Evolutionary conservation across 1,139 yeast genomes (phyloP).

Genomic region (Scheffersomyces titani): DNA sequence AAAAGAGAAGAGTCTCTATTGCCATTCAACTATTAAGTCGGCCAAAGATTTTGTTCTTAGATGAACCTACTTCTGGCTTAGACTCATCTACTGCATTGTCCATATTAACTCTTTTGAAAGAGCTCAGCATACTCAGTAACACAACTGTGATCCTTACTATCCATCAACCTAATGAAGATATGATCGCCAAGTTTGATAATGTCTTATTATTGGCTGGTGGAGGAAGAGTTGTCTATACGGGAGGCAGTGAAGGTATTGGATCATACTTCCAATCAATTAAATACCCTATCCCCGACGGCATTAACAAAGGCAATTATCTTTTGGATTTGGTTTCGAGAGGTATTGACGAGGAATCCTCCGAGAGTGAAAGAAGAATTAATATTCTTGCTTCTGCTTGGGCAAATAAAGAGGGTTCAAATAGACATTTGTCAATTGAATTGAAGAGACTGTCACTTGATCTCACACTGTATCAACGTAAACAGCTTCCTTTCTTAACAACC

Average conservation of each 20-base stretch:
- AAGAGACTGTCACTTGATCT: constrained; percentile 4
- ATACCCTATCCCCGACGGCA: constrained; percentile 54
- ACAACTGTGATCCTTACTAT: constrained; percentile 78
- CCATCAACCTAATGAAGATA: constrained; percentile 78
- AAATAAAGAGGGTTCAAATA: neutral
- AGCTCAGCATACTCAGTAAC: constrained; percentile 55
- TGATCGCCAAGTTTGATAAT: constrained; percentile 65
- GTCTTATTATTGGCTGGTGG: constrained; percentile 70
- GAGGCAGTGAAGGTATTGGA: constrained; percentile 40
- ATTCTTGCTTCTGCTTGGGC: constrained; percentile 43
- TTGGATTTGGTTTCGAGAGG: constrained; percentile 67
- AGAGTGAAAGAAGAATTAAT: constrained; percentile 31
- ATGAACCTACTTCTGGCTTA: constrained; percentile 88
- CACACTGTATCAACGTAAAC: constrained; percentile 4
- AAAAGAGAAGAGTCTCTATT: constrained; percentile 78
- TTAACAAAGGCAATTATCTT: constrained; percentile 73
- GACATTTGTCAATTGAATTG: neutral
- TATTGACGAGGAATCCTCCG: constrained; percentile 30
- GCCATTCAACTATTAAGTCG: constrained; percentile 74
- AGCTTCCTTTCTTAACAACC: constrained; percentile 17
- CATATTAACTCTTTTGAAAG: constrained; percentile 60
- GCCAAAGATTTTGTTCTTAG: constrained; percentile 71
- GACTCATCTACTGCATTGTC: constrained; percentile 80
- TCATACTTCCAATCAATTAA: constrained; percentile 49
- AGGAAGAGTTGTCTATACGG: constrained; percentile 70